A percentile compares a stretch with the other conserved stretches of the same genome.
phyloP scores from a whole-genome alignment of 441 rosid genomes.

The Theobroma grandiflorum region DNA sequence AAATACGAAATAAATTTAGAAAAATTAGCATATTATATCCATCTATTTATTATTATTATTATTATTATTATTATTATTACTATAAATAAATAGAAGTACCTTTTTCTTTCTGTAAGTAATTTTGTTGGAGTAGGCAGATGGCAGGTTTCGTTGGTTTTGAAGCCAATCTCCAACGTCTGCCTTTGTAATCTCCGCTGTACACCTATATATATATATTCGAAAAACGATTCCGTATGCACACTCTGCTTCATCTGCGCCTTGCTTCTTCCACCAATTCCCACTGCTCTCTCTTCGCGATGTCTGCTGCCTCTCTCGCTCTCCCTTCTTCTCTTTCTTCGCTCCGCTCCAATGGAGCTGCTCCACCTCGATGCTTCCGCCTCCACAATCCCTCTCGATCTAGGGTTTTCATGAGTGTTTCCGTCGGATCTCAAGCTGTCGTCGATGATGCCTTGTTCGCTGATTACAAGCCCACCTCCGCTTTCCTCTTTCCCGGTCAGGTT shows the following conservation, averaged over 20 bases:
- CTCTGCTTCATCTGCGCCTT: constrained; percentile 29
- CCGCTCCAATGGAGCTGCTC: constrained; percentile 25
- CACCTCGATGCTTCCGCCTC: constrained; percentile 39
- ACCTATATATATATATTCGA: neutral
- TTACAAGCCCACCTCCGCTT: constrained; percentile 81
- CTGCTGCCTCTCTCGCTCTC: constrained; percentile 55
- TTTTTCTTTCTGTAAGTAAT: neutral
- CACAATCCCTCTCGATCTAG: constrained; percentile 56
- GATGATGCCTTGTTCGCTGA: constrained; percentile 74
- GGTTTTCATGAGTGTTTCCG: constrained; percentile 69
- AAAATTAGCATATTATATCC: no score
- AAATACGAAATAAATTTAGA: no score
- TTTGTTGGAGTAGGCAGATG: constrained; percentile 23
- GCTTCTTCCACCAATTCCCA: constrained; percentile 25
- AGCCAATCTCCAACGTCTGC: constrained; percentile 32
- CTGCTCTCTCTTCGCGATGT: constrained; percentile 39
- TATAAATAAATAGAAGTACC: no score
- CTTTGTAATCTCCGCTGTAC: constrained; percentile 42
- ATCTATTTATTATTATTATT: no score
- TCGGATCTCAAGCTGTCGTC: constrained; percentile 59
- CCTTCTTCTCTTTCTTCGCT: constrained; percentile 51
- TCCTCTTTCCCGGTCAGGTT: constrained; percentile 98
- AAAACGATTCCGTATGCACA: constrained; percentile 6
- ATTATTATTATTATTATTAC: no score
- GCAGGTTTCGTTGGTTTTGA: constrained; percentile 22